These are phyloP conservation scores for Podospora comata DNA, from an alignment of 495 filamentous ascomycete species.

Conservation along the genomic window DNA sequence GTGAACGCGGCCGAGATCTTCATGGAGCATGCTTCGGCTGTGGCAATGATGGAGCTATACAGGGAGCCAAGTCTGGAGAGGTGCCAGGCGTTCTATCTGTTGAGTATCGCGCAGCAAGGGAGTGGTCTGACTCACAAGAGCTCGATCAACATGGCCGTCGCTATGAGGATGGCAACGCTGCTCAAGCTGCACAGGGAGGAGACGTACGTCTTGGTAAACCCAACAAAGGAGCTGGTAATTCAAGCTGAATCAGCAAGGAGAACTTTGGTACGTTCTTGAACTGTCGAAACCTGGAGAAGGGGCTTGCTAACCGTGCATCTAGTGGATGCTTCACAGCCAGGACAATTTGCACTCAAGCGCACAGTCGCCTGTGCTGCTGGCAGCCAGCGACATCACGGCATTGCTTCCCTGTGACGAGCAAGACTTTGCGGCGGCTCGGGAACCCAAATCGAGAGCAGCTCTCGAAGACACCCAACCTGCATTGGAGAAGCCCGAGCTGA, in stretches of 20 bases:
- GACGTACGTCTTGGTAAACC: constrained; percentile 40
- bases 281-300: neutral
- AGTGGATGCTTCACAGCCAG: constrained; percentile 54
- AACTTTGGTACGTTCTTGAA: constrained; percentile 40
- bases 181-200: constrained; percentile 52
- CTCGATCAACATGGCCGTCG: constrained; percentile 50
- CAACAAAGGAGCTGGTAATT: constrained; percentile 40
- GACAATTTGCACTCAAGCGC: constrained; percentile 51
- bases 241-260: constrained; percentile 46
- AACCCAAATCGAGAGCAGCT: constrained; percentile 47
- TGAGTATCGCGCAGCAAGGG: constrained; percentile 52
- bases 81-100: constrained; percentile 51
- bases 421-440: constrained; percentile 43
- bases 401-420: constrained; percentile 48
- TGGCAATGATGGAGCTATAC: constrained; percentile 48
- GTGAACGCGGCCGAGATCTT: constrained; percentile 47
- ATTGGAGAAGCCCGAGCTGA: constrained; percentile 41
- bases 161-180: constrained; percentile 50
- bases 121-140: constrained; percentile 47
- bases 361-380: constrained; percentile 44
- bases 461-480: constrained; percentile 50
- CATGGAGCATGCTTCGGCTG: constrained; percentile 45
- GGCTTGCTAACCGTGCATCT: constrained; percentile 9
- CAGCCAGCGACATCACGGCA: constrained; percentile 48
- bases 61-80: constrained; percentile 48